A percentile compares a stretch with the other conserved stretches of the same genome.
These are phyloP conservation scores for Globisporangium cederbergense DNA, from an alignment of 352 stramenopile species.

Conservation along the genomic window DNA sequence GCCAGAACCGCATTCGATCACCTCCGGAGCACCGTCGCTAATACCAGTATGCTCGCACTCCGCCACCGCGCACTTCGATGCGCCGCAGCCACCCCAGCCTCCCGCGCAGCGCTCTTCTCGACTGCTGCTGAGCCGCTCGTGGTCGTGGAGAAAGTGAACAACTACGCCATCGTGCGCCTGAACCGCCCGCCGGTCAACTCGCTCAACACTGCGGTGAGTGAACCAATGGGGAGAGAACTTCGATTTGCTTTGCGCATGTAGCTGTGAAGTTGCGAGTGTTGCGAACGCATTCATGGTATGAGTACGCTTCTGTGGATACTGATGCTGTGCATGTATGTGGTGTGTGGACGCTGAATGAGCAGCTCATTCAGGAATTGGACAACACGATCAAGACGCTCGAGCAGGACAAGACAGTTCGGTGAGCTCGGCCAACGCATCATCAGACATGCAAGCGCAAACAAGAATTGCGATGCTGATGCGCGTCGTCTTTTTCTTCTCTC, in stretches of 20 bases:
- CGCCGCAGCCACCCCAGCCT: background rate
- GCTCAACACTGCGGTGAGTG: conserved; percentile 60
- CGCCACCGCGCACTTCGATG: conserved; percentile 10
- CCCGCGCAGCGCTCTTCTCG: conserved; percentile 25
- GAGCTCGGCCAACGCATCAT: conserved; percentile 1
- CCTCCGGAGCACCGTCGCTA: conserved; percentile 1
- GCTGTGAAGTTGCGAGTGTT: background rate
- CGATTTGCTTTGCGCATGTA: background rate
- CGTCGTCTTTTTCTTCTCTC: background rate
- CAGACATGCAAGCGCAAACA: background rate
- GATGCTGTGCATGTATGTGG: background rate
- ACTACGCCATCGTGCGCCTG: conserved; percentile 76
- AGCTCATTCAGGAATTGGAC: conserved; percentile 71
- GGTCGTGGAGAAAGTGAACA: conserved; percentile 67
- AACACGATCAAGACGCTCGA: conserved; percentile 70
- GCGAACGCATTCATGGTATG: too few relatives aligned
- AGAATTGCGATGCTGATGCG: background rate
- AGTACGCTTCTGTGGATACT: background rate
- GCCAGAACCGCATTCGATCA: conserved; percentile 13
- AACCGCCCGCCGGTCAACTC: conserved; percentile 82
- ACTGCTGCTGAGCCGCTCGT: conserved; percentile 46
- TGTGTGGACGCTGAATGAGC: background rate
- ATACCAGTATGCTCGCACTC: conserved; percentile 15
- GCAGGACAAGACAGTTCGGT: conserved; percentile 74
- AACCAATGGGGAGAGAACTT: background rate